Conservation (phyloP, 768 basidiomycete genomes). For the Boletus speciosus region DNA sequence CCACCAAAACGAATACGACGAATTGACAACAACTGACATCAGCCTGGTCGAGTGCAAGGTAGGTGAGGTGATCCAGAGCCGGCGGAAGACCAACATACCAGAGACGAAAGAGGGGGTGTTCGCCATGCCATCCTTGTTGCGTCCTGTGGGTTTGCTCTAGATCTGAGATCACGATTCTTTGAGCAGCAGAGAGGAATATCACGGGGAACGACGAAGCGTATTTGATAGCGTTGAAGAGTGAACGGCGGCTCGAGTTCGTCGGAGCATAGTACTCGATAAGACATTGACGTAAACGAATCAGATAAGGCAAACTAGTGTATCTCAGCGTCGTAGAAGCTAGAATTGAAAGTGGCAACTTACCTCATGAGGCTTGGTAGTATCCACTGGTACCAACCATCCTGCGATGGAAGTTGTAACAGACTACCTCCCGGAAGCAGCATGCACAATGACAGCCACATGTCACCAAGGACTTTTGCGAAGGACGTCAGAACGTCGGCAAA, state of each 20-base stretch:
- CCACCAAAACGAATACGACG: slow-evolving; percentile 98
- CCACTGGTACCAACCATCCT: slow-evolving; percentile 67
- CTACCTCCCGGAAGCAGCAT: slow-evolving; percentile 88
- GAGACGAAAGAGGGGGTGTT: slow-evolving; percentile 75
- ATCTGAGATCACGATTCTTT: slow-evolving; percentile 67
- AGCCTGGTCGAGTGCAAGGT: slow-evolving; percentile 50
- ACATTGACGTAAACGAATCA: slow-evolving; percentile 93
- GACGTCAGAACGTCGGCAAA: slow-evolving; percentile 96
- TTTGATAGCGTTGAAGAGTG: slow-evolving; percentile 89
- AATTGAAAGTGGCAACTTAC: slow-evolving; percentile 39
- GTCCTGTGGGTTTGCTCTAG: slow-evolving; percentile 47
- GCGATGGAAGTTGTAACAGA: slow-evolving; percentile 58
- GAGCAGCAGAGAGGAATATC: slow-evolving; percentile 90
- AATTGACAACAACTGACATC: slow-evolving; percentile 80
- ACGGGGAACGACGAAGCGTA: slow-evolving; percentile 97
- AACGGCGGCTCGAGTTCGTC: slow-evolving; percentile 61
- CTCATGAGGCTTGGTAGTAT: slow-evolving; percentile 84
- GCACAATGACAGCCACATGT: slow-evolving; percentile 82
- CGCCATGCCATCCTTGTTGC: slow-evolving; percentile 63
- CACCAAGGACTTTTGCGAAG: slow-evolving; percentile 94
- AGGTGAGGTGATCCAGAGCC: neutral
- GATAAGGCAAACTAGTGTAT: slow-evolving; percentile 67
- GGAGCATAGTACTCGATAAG: slow-evolving; percentile 73
- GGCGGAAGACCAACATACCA: slow-evolving; percentile 53
- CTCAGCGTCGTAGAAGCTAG: slow-evolving; percentile 3